phyloP scores from a whole-genome alignment of 768 basidiomycete genomes.

The Peribolospora baueri region DNA sequence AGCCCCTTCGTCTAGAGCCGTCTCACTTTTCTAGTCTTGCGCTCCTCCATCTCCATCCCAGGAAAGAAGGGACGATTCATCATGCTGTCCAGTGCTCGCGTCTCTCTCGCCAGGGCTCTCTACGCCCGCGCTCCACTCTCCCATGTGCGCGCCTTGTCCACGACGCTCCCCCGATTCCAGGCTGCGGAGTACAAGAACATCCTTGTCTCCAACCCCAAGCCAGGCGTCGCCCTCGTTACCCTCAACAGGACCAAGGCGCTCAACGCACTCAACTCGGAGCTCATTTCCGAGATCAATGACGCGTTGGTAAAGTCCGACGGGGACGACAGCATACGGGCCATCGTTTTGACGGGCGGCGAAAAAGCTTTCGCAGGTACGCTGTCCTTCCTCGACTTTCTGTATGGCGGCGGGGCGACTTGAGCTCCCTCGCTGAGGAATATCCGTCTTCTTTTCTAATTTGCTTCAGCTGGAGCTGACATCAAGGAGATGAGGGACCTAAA shows the following conservation, averaged over 20 bases:
- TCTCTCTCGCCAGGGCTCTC: not conserved
- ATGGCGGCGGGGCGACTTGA: not conserved
- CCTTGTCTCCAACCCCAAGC: conserved; percentile 7
- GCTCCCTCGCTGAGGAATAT: not conserved
- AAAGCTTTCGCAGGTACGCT: conserved; percentile 65
- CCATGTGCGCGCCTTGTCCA: not conserved
- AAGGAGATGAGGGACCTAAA: conserved; percentile 97
- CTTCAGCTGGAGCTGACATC: conserved; percentile 78
- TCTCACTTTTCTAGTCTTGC: not conserved
- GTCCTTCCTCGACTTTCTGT: not conserved
- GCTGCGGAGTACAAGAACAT: conserved; percentile 10
- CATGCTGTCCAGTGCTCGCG: too few species aligned
- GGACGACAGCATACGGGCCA: conserved; percentile 48
- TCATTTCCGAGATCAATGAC: conserved; percentile 58
- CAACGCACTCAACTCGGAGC: conserved; percentile 52
- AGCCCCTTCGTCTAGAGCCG: not conserved
- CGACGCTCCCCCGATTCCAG: not conserved
- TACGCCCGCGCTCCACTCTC: not conserved
- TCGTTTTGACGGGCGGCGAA: conserved; percentile 79
- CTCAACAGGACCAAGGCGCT: conserved; percentile 73
- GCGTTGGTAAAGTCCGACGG: conserved; percentile 45
- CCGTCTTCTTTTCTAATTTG: not conserved
- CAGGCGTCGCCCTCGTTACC: conserved; percentile 34
- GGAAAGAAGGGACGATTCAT: not conserved
- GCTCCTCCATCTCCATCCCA: not conserved